Evolutionary conservation across 352 stramenopile species (phyloP), one percentile per base, ranked within the genome.

Genomic region (Blastocystis sp.): DNA sequence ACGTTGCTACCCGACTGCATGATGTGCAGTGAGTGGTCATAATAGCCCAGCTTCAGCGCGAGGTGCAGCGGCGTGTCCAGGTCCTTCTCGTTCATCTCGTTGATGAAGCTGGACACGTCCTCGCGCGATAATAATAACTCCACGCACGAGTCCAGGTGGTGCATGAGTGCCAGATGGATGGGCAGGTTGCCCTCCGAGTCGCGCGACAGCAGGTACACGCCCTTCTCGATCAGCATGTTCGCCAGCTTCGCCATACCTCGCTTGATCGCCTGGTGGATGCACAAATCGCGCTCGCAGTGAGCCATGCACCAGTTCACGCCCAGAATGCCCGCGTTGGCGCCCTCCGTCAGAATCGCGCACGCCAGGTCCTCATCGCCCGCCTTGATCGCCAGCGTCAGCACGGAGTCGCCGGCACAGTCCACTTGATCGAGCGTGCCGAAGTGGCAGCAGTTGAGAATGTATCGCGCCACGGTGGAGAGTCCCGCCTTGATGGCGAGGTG

Each of bases 401-500:
- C 63, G 19, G 79, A 69, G 39, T 89, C 79, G 24, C 62, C 61
- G 16, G 21, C 21, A n/a, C 26, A 51, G 61, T 89, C 79, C 31
- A 39, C 51, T 45, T 89, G 41, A 31, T 77, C 50, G 10, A 80
- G 35, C 33, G 31, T 33, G 16, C 39, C 50, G 35, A 89, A 60
- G 55, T 89, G 62, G 13, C 29, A 37, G 61, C 67, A 63, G 21
- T 71, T 12, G 4, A 89, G 63, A 31, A 80, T 80, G 33, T 35
- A 89, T 2, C 79, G 79, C 12, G 79, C 79, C 16, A 80, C 63
- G n/a, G 79, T 89, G 10, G 51, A 26, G 13, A 89, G 35, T 12
- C 61, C 61, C 26, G 79, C 79, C 33, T 89, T 89, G 67, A 89
- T 89, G 19, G 79, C 79, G 10, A 89, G 65, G 45, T 89, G 79